These are phyloP conservation scores for Chaetomium olivaceum DNA, from an alignment of 2,329 filamentous ascomycete genomes.

Conservation along the genomic window DNA sequence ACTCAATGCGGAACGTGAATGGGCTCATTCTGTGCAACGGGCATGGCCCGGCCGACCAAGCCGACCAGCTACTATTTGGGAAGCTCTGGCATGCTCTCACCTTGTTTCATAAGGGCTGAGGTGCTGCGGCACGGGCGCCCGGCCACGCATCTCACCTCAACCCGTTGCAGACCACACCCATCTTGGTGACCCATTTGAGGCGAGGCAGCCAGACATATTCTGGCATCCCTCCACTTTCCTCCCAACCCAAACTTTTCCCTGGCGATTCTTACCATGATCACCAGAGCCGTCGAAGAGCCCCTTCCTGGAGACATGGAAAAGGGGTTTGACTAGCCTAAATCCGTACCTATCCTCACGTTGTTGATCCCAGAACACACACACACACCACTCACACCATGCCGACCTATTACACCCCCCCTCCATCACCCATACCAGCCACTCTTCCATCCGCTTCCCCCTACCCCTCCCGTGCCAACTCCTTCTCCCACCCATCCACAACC, in stretches of 20 bases:
- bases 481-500: slow-evolving; percentile 24
- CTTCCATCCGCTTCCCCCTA: slow-evolving; percentile 18
- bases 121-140: slow-evolving; percentile 2
- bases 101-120: slow-evolving; percentile 10
- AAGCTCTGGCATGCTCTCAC: slow-evolving; percentile 2
- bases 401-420: slow-evolving; percentile 29
- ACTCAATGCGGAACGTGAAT: not conserved
- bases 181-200: slow-evolving; percentile 6
- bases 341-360: too few species aligned
- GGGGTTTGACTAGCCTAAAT: not conserved
- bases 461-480: slow-evolving; percentile 31
- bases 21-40: not conserved
- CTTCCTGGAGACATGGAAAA: not conserved
- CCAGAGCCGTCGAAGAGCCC: not conserved
- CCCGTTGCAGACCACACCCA: slow-evolving; percentile 17
- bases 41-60: not conserved
- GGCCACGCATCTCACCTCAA: not conserved
- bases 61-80: not conserved
- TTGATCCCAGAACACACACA: too few species aligned
- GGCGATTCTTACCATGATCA: not conserved
- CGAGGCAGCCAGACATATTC: not conserved
- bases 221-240: not conserved
- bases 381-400: slow-evolving; percentile 23
- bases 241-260: not conserved
- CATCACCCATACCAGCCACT: slow-evolving; percentile 12